Evolutionary conservation across 768 basidiomycete genomes (phyloP).

Genomic region (Podaxis mareebaensis): DNA sequence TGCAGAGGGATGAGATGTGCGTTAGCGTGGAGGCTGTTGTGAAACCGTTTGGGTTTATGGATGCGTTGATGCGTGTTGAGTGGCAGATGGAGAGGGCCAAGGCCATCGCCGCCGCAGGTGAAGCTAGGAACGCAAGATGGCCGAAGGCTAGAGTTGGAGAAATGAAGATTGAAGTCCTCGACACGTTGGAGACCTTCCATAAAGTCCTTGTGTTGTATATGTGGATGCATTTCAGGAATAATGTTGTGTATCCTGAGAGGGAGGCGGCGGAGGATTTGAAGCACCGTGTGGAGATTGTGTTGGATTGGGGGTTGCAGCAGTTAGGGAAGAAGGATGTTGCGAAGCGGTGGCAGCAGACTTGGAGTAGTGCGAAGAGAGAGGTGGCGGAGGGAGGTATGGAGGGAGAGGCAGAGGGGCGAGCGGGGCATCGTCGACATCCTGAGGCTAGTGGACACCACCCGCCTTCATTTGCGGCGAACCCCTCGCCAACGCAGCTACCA

Average conservation of each 20-base stretch:
- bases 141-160: not conserved
- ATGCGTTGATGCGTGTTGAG: constrained; percentile 43
- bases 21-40: constrained; percentile 34
- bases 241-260: constrained; percentile 55
- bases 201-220: constrained; percentile 75
- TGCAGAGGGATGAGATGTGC: constrained; percentile 11
- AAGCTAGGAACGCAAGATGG: not conserved
- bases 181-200: constrained; percentile 70
- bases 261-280: constrained; percentile 8
- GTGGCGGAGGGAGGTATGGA: not conserved
- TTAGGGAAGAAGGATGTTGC: not conserved
- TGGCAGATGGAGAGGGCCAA: constrained; percentile 24
- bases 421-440: not conserved
- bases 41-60: constrained; percentile 36
- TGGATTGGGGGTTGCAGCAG: constrained; percentile 11
- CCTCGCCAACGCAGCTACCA: too few relatives aligned
- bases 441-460: not conserved
- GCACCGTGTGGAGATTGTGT: constrained; percentile 8
- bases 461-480: too few relatives aligned
- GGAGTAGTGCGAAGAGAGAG: not conserved
- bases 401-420: not conserved
- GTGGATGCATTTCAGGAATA: constrained; percentile 78
- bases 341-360: not conserved
- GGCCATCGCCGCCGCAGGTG: not conserved
- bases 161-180: constrained; percentile 1